Conservation (phyloP, 352 stramenopile genomes). For the Pythium scleroteichum region DNA sequence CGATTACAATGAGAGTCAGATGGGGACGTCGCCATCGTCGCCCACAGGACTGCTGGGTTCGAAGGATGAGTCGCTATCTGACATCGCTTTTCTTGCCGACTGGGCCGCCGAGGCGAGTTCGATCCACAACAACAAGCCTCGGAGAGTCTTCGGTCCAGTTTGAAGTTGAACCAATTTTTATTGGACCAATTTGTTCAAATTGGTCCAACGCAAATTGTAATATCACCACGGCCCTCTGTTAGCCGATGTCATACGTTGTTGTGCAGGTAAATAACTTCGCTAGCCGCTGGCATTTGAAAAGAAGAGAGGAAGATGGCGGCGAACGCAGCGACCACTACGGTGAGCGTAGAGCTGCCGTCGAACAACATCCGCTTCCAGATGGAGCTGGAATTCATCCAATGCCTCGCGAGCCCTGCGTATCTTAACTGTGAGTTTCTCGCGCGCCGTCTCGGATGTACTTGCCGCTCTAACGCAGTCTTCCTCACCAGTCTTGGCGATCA, state of each 20-base stretch:
- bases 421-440: constrained; percentile 73
- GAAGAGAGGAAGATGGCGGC: no score
- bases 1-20: constrained; percentile 8
- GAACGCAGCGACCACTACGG: constrained; percentile 2
- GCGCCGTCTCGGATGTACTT: no score
- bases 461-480: no score
- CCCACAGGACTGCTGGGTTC: constrained; percentile 9
- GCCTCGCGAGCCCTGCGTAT: constrained; percentile 86
- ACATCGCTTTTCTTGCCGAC: constrained; percentile 78
- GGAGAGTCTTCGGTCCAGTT: no score
- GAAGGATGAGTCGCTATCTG: constrained; percentile 57
- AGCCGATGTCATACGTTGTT: no score
- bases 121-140: neutral
- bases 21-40: constrained; percentile 19
- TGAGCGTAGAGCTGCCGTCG: constrained; percentile 65
- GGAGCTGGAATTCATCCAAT: constrained; percentile 94
- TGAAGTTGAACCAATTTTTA: no score
- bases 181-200: no score
- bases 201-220: no score
- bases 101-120: constrained; percentile 47
- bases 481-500: constrained; percentile 74
- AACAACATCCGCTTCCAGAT: constrained; percentile 92
- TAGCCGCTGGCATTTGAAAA: no score
- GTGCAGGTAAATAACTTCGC: no score
- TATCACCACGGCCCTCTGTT: no score